These are phyloP conservation scores for Capsella bursapastoris DNA, from an alignment of 345 rosid genomes.

Conservation along the genomic window DNA sequence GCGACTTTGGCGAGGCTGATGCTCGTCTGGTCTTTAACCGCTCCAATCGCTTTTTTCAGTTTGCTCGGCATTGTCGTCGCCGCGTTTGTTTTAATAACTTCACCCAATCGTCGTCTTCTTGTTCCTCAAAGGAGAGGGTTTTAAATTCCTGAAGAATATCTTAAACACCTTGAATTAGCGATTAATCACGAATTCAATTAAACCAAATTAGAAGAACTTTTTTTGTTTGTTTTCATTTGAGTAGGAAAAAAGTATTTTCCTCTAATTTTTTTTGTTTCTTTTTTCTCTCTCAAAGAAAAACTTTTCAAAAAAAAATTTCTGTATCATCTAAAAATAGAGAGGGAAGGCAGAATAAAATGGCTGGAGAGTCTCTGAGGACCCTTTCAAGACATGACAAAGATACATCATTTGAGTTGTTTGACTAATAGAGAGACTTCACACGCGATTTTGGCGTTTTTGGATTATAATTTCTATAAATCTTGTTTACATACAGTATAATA, in stretches of 20 bases:
- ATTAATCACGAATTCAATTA: background rate
- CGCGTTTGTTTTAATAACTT: background rate
- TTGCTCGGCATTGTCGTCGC: slow-evolving; percentile 77
- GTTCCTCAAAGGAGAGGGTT: background rate
- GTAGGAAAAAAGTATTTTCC: background rate
- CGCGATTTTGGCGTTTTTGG: slow-evolving; percentile 22
- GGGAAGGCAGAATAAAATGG: slow-evolving; percentile 30
- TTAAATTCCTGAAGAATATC: background rate
- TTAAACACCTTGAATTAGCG: slow-evolving; percentile 7
- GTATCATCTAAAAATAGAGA: slow-evolving; percentile 6
- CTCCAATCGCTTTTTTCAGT: slow-evolving; percentile 80
- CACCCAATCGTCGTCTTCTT: slow-evolving; percentile 6
- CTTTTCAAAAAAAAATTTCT: no score
- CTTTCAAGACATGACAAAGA: slow-evolving; percentile 13
- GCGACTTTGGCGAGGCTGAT: slow-evolving; percentile 84
- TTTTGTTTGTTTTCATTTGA: background rate
- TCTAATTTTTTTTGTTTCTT: background rate
- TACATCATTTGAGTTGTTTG: background rate
- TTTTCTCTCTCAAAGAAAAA: background rate
- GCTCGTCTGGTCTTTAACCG: slow-evolving; percentile 92
- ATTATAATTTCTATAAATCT: background rate
- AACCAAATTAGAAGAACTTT: background rate
- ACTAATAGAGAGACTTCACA: slow-evolving; percentile 12
- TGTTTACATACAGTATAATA: background rate
- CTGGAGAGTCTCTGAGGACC: slow-evolving; percentile 17